Evolutionary conservation across 1,284 basidiomycete species (phyloP).

Genomic region (Ganoderma multipileum): DNA sequence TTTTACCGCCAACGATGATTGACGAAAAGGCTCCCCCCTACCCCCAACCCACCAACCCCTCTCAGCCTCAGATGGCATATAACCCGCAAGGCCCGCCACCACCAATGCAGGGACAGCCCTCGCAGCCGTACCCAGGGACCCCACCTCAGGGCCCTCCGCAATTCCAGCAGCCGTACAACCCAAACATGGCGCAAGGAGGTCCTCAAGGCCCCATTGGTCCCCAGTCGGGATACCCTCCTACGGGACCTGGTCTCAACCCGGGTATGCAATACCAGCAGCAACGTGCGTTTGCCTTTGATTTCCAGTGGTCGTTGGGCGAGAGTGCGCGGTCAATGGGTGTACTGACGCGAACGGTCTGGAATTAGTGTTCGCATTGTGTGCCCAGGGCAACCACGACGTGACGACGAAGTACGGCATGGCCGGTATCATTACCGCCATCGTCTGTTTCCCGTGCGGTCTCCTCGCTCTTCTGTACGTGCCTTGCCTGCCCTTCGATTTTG

Average conservation of each 20-base stretch:
- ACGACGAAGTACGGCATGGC: slow-evolving; percentile 35
- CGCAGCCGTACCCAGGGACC: not conserved
- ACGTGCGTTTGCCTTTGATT: slow-evolving; percentile 15
- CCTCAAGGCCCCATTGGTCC: slow-evolving; percentile 8
- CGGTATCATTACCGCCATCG: slow-evolving; percentile 36
- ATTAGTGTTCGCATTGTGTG: slow-evolving; percentile 36
- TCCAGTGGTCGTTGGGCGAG: no score
- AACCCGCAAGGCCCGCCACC: slow-evolving; percentile 3
- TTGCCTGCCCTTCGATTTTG: not conserved
- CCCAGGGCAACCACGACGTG: slow-evolving; percentile 36
- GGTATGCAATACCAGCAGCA: slow-evolving; percentile 27
- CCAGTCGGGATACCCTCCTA: slow-evolving; percentile 8
- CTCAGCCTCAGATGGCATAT: slow-evolving; percentile 12
- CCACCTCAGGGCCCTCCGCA: slow-evolving; percentile 7
- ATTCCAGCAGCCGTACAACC: slow-evolving; percentile 9
- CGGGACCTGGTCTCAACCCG: slow-evolving; percentile 9
- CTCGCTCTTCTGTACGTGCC: slow-evolving; percentile 37
- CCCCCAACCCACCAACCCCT: slow-evolving; percentile 7
- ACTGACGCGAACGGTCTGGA: not conserved
- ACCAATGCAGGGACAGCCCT: slow-evolving; percentile 3
- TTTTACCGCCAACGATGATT: slow-evolving; percentile 10
- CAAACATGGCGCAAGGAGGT: not conserved
- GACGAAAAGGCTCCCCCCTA: slow-evolving; percentile 23
- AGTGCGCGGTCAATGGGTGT: not conserved
- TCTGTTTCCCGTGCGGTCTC: slow-evolving; percentile 38